Evolutionary conservation across 2,329 filamentous ascomycete species (phyloP).

Genomic region (Colletotrichum sp.): DNA sequence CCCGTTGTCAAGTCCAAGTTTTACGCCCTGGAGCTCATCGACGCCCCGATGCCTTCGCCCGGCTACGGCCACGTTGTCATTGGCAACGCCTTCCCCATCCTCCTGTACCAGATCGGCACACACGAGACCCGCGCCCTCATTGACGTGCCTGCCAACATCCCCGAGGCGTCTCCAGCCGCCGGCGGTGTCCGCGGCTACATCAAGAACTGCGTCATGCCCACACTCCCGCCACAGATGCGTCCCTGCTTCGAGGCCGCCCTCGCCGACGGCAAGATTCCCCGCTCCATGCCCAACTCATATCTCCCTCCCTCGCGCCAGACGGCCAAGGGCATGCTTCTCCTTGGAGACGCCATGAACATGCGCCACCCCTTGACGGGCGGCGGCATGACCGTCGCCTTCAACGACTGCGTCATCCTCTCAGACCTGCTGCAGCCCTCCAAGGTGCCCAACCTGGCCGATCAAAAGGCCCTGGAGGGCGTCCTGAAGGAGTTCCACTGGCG

Average conservation of each 20-base stretch:
- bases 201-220: constrained; percentile 77
- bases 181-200: constrained; percentile 90
- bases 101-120: constrained; percentile 96
- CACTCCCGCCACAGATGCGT: constrained; percentile 73
- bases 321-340: constrained; percentile 70
- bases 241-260: constrained; percentile 79
- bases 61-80: constrained; percentile 89
- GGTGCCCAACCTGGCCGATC: constrained; percentile 74
- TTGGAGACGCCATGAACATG: constrained; percentile 99
- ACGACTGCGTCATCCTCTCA: constrained; percentile 82
- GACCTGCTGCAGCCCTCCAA: constrained; percentile 73
- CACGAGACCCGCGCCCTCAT: constrained; percentile 91
- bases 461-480: constrained; percentile 67
- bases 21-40: constrained; percentile 90
- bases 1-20: constrained; percentile 85
- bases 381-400: constrained; percentile 97
- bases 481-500: constrained; percentile 85
- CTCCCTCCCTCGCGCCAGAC: constrained; percentile 74
- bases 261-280: constrained; percentile 76
- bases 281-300: constrained; percentile 94
- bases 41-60: constrained; percentile 77
- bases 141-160: constrained; percentile 81
- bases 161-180: constrained; percentile 72
- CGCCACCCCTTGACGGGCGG: constrained; percentile 97
- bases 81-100: constrained; percentile 74